These are phyloP conservation scores for Claviceps sp. DNA, from an alignment of 2,329 filamentous ascomycete genomes.

Conservation along the genomic window DNA sequence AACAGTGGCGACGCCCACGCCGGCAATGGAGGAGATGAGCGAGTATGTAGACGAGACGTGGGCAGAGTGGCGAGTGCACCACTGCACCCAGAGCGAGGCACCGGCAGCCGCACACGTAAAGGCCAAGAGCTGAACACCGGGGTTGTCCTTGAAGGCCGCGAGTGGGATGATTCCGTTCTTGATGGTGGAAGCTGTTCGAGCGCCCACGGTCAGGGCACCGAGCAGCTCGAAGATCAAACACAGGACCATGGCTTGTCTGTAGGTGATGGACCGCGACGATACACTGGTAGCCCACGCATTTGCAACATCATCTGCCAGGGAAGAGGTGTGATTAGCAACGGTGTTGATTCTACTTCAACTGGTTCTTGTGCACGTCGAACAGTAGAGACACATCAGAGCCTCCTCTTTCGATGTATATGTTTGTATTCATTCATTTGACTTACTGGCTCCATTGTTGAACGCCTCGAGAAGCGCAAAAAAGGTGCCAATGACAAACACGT, in stretches of 20 bases:
- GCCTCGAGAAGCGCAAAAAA: constrained; percentile 64
- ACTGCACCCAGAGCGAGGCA: constrained; percentile 64
- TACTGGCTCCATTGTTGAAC: constrained; percentile 68
- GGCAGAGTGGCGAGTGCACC: constrained; percentile 60
- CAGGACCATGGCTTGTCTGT: constrained; percentile 54
- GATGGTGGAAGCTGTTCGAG: constrained; percentile 61
- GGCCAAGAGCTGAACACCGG: constrained; percentile 54
- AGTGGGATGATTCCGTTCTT: constrained; percentile 63
- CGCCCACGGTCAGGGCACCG: constrained; percentile 53
- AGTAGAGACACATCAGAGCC: too few relatives aligned
- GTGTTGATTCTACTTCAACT: not conserved
- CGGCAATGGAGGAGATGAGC: constrained; percentile 53
- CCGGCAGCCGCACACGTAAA: constrained; percentile 51
- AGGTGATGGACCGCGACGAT: constrained; percentile 40
- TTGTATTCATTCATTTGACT: constrained; percentile 19
- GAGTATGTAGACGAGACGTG: constrained; percentile 64
- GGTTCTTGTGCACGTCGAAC: too few relatives aligned
- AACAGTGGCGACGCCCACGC: constrained; percentile 54
- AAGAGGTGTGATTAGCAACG: constrained; percentile 4
- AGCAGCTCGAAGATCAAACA: constrained; percentile 55
- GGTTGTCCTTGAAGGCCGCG: constrained; percentile 42
- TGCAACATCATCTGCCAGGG: constrained; percentile 59
- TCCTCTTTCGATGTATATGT: too few relatives aligned
- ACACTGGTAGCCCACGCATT: constrained; percentile 70
- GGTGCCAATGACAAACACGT: constrained; percentile 64